These are phyloP conservation scores for Crinitomyces ghanaensis DNA, from an alignment of 805 yeast species.

Conservation along the genomic window DNA sequence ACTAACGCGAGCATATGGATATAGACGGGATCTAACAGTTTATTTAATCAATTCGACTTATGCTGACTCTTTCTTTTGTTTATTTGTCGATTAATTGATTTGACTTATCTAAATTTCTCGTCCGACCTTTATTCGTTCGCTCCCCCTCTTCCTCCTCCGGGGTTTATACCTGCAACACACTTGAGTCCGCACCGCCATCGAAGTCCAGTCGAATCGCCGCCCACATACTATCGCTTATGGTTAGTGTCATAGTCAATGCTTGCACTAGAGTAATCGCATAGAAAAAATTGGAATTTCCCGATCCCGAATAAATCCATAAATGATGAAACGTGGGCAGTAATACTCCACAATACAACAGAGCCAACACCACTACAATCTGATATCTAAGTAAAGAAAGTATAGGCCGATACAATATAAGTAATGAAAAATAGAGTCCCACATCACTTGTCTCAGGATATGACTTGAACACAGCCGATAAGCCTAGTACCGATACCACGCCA, in stretches of 20 bases:
- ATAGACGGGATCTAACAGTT: too few species aligned
- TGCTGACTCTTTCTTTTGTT: too few species aligned
- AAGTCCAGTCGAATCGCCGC: conserved; percentile 61
- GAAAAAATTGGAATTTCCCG: conserved; percentile 93
- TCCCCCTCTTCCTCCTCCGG: too few species aligned
- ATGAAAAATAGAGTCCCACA: conserved; percentile 41
- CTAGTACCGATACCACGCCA: conserved; percentile 38
- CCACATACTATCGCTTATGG: conserved; percentile 74
- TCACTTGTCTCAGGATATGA: conserved; percentile 84
- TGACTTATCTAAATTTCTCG: too few species aligned
- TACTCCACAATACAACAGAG: conserved; percentile 45
- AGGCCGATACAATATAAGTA: conserved; percentile 38
- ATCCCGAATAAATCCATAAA: conserved; percentile 87
- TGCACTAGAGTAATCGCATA: conserved; percentile 85
- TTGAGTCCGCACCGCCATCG: conserved; percentile 32
- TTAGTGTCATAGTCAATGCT: conserved; percentile 54
- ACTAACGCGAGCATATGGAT: too few species aligned
- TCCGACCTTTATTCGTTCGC: too few species aligned
- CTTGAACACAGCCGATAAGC: conserved; percentile 53
- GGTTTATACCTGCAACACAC: too few species aligned
- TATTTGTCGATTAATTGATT: too few species aligned
- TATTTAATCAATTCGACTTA: too few species aligned
- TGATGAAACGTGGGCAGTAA: conserved; percentile 84
- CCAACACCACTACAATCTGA: conserved; percentile 38
- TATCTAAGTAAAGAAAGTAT: conserved; percentile 32